Evolutionary conservation across 176 grass and related monocot genomes (phyloP).

Genomic region (Pontederia crassipes): DNA sequence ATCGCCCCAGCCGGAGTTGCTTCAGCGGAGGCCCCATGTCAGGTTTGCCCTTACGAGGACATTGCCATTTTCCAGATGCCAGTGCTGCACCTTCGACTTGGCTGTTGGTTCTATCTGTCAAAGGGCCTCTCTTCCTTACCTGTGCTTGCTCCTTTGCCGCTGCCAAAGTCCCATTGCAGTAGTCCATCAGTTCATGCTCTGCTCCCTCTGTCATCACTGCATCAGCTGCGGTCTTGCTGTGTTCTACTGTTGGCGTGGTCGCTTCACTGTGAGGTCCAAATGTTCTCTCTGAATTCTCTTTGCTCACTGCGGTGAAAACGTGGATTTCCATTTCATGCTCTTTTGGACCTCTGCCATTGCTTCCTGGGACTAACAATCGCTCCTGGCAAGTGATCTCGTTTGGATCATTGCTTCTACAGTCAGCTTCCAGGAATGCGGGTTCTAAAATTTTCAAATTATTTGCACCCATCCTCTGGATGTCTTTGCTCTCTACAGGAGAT

Average conservation of each 20-base stretch:
- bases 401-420: too few relatives aligned
- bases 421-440: too few relatives aligned
- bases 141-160: background rate
- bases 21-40: background rate
- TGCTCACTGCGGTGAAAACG: background rate
- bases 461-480: background rate
- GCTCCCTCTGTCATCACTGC: background rate
- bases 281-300: background rate
- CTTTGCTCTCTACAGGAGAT: background rate
- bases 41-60: constrained; percentile 1
- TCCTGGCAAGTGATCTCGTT: too few relatives aligned
- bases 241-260: background rate
- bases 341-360: background rate
- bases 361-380: too few relatives aligned
- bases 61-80: constrained; percentile 1
- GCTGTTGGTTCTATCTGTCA: background rate
- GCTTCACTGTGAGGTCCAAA: background rate
- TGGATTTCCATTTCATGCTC: background rate
- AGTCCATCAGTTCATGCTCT: background rate
- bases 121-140: background rate
- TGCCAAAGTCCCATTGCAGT: background rate
- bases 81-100: background rate
- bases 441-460: background rate
- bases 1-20: constrained; percentile 7
- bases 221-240: background rate